Conservation (phyloP, 2,329 filamentous ascomycete species). For the Aaosphaeria arxii region DNA sequence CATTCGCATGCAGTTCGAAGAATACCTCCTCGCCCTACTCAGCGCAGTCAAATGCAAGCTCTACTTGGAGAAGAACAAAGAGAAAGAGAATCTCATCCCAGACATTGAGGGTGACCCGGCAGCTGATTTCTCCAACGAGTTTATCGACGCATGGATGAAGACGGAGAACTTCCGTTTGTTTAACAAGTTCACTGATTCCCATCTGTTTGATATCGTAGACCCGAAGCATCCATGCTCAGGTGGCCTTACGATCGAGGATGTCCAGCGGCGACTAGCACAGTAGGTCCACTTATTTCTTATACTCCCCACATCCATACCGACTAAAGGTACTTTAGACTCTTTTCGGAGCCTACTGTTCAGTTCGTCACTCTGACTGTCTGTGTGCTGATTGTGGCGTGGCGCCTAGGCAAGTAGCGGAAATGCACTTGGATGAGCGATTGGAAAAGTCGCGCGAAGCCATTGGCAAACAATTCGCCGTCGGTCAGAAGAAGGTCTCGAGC, state of each 20-base stretch:
- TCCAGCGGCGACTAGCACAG: conserved; percentile 83
- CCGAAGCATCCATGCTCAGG: conserved; percentile 92
- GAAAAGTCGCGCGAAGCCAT: conserved; percentile 79
- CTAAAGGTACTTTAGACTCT: conserved; percentile 28
- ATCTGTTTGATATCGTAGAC: conserved; percentile 92
- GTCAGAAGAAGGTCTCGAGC: conserved; percentile 81
- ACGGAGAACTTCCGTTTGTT: conserved; percentile 94
- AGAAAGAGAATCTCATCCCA: conserved; percentile 61
- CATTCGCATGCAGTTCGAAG: conserved; percentile 94
- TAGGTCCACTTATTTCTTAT: conserved; percentile 20
- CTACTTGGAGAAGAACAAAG: conserved; percentile 43
- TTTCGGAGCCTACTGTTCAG: conserved; percentile 27
- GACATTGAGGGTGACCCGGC: conserved; percentile 76
- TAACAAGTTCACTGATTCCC: conserved; percentile 67
- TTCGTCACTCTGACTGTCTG: conserved; percentile 23
- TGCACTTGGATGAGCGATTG: conserved; percentile 89
- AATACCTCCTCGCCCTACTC: conserved; percentile 86
- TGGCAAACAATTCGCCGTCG: conserved; percentile 83
- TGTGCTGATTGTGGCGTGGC: conserved; percentile 37
- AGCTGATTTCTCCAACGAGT: conserved; percentile 77
- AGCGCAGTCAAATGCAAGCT: conserved; percentile 84
- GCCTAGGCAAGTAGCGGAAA: conserved; percentile 74
- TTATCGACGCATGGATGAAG: conserved; percentile 79
- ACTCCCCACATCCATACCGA: conserved; percentile 11
- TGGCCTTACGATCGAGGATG: conserved; percentile 88